These are phyloP conservation scores for Phoma sp. DNA, from an alignment of 2,329 filamentous ascomycete species.

Conservation along the genomic window DNA sequence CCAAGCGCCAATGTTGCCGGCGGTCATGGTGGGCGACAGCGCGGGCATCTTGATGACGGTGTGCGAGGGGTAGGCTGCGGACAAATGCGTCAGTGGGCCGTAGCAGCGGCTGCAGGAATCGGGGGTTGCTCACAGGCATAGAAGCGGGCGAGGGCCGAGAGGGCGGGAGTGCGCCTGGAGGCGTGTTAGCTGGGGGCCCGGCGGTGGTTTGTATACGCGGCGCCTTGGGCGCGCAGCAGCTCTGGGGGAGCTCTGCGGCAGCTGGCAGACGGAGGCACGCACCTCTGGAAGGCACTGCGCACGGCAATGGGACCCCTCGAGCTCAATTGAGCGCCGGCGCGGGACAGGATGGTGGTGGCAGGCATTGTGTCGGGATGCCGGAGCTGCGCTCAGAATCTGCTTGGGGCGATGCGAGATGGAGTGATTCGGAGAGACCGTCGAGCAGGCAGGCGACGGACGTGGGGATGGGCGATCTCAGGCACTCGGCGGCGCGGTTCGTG, in stretches of 20 bases:
- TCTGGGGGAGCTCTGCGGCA: not conserved
- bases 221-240: not conserved
- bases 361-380: slow-evolving; percentile 59
- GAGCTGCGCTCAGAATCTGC: slow-evolving; percentile 24
- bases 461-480: slow-evolving; percentile 7
- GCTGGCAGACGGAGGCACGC: slow-evolving; percentile 28
- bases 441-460: slow-evolving; percentile 29
- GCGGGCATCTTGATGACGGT: slow-evolving; percentile 97
- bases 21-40: slow-evolving; percentile 95
- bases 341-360: slow-evolving; percentile 54
- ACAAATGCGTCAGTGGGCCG: slow-evolving; percentile 36
- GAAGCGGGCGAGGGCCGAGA: slow-evolving; percentile 67
- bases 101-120: not conserved
- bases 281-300: slow-evolving; percentile 53
- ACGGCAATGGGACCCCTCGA: slow-evolving; percentile 50
- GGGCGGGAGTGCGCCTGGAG: slow-evolving; percentile 55
- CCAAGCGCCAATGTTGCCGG: slow-evolving; percentile 95
- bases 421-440: slow-evolving; percentile 28
- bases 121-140: slow-evolving; percentile 68
- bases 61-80: slow-evolving; percentile 89
- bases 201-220: not conserved
- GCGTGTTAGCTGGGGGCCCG: slow-evolving; percentile 30
- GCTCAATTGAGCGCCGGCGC: slow-evolving; percentile 53
- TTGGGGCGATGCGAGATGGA: slow-evolving; percentile 16
- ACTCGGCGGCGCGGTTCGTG: slow-evolving; percentile 18